Evolutionary conservation across 2,329 filamentous ascomycete genomes (phyloP).

Genomic region (Proliferodiscus dingleyae): DNA sequence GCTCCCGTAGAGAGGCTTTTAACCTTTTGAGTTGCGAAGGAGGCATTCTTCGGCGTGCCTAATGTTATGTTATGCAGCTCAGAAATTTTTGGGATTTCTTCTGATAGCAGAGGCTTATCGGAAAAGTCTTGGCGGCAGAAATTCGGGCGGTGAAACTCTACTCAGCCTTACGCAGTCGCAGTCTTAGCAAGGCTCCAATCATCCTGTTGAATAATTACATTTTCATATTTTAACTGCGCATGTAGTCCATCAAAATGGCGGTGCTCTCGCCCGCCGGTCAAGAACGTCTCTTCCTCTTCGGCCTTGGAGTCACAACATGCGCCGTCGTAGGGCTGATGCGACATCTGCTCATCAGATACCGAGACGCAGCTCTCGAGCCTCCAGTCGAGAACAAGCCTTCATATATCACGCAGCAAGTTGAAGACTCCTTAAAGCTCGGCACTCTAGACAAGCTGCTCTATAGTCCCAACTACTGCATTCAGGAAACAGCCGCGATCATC

Average conservation of each 20-base stretch:
- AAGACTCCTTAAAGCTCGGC: slow-evolving; percentile 61
- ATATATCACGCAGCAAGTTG: slow-evolving; percentile 70
- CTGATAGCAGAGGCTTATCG: slow-evolving; percentile 21
- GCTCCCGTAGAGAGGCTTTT: slow-evolving; percentile 83
- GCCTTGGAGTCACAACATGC: slow-evolving; percentile 48
- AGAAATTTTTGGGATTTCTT: slow-evolving; percentile 15
- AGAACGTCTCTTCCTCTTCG: slow-evolving; percentile 25
- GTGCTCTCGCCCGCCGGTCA: slow-evolving; percentile 24
- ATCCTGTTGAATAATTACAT: neutral
- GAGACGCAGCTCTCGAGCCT: slow-evolving; percentile 62
- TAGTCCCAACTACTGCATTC: slow-evolving; percentile 68
- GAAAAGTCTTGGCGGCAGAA: slow-evolving; percentile 8
- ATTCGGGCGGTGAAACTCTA: slow-evolving; percentile 8
- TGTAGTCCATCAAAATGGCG: slow-evolving; percentile 27
- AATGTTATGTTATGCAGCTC: slow-evolving; percentile 2
- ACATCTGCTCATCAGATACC: slow-evolving; percentile 53
- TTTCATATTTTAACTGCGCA: slow-evolving; percentile 8
- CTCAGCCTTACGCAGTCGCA: neutral
- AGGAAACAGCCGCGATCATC: slow-evolving; percentile 61
- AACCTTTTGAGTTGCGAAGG: slow-evolving; percentile 95
- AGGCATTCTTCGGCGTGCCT: slow-evolving; percentile 60
- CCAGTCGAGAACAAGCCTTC: slow-evolving; percentile 60
- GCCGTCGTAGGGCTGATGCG: slow-evolving; percentile 54
- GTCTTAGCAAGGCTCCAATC: neutral
- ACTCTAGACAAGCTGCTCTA: slow-evolving; percentile 64